These are phyloP conservation scores for Geum urbanum DNA, from an alignment of 306 rosid species.

Conservation along the genomic window DNA sequence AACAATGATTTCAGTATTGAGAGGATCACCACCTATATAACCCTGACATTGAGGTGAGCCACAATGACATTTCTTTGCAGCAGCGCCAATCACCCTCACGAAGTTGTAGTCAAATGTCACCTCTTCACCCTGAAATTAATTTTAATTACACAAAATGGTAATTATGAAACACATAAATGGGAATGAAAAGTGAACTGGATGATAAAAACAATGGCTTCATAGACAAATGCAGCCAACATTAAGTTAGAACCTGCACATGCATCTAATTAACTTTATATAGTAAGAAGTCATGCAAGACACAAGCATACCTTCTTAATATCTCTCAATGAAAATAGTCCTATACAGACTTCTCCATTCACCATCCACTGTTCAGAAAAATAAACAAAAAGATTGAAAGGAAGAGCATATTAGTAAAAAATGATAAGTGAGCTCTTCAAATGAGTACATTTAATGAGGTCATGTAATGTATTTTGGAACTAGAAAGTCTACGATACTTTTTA, in stretches of 20 bases:
- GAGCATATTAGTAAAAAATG: neutral
- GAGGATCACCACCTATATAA: constrained; percentile 90
- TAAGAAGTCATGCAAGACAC: constrained; percentile 13
- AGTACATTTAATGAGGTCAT: constrained; percentile 13
- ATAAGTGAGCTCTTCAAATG: constrained; percentile 17
- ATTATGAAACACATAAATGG: constrained; percentile 6
- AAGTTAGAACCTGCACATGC: neutral
- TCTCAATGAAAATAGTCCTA: constrained; percentile 89
- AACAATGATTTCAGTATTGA: constrained; percentile 54
- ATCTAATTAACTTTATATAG: constrained; percentile 7
- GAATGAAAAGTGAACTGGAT: neutral
- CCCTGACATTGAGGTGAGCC: constrained; percentile 80
- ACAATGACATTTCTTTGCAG: constrained; percentile 95
- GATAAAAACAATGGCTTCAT: constrained; percentile 17
- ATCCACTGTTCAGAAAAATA: constrained; percentile 68
- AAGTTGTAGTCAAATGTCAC: constrained; percentile 99
- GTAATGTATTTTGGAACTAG: neutral
- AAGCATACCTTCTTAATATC: constrained; percentile 80
- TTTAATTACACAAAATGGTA: constrained; percentile 11
- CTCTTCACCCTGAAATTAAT: constrained; percentile 79
- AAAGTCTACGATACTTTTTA: neutral
- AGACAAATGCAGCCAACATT: constrained; percentile 7
- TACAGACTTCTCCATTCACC: constrained; percentile 99
- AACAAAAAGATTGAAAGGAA: neutral
- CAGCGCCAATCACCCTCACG: constrained; percentile 99